Evolutionary conservation across 306 rosid genomes (phyloP).

Genomic region (Quercus gilva): DNA sequence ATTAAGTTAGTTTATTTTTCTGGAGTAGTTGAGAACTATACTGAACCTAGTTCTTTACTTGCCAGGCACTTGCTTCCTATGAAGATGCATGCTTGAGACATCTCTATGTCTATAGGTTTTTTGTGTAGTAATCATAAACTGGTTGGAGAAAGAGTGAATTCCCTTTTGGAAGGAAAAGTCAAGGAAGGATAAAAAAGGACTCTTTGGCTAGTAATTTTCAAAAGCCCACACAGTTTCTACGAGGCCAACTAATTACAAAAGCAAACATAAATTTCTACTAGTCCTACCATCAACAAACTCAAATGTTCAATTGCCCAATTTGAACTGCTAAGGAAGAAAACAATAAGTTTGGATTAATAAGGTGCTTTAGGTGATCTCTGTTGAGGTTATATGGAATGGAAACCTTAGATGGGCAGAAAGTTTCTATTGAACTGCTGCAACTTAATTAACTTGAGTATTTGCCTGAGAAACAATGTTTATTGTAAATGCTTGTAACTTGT

Average conservation of each 20-base stretch:
- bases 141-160: neutral
- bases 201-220: neutral
- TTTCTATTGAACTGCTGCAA: neutral
- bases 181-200: neutral
- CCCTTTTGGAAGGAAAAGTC: neutral
- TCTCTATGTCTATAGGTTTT: neutral
- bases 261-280: neutral
- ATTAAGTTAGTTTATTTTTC: too few species aligned
- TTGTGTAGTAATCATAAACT: neutral
- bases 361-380: neutral
- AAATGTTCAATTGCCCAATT: neutral
- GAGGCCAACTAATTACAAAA: neutral
- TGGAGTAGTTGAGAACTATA: too few species aligned
- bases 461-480: neutral
- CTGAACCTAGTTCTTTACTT: neutral
- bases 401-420: neutral
- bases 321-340: neutral
- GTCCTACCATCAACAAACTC: neutral
- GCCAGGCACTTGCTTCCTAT: neutral
- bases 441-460: neutral
- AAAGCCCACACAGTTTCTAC: neutral
- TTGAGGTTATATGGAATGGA: neutral
- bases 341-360: neutral
- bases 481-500: neutral
- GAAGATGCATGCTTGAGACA: neutral